Percentiles rank a stretch among this genome's conserved stretches.
These are phyloP conservation scores for Penicillium sp. DNA, from an alignment of 2,329 filamentous ascomycete species.

Conservation along the genomic window DNA sequence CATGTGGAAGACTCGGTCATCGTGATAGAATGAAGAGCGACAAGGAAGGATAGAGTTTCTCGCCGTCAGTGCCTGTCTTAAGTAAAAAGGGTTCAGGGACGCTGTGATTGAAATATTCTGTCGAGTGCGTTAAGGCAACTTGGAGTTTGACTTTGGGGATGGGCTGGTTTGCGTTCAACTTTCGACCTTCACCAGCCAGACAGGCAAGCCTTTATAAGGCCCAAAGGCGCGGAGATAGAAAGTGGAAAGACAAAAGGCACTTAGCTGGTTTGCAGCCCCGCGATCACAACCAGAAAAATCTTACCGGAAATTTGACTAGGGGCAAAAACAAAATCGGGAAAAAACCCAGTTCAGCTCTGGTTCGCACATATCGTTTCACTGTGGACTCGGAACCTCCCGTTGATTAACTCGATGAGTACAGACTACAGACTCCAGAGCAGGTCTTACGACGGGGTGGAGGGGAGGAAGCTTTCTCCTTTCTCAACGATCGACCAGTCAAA, in stretches of 20 bases:
- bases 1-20: slow-evolving; percentile 17
- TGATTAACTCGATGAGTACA: not conserved
- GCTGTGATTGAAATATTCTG: not conserved
- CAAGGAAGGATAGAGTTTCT: not conserved
- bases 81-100: not conserved
- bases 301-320: not conserved
- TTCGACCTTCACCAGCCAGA: not conserved
- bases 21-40: slow-evolving; percentile 3
- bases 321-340: not conserved
- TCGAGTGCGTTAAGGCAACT: not conserved
- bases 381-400: slow-evolving; percentile 20
- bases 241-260: not conserved
- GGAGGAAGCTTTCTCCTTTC: slow-evolving; percentile 7
- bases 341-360: slow-evolving; percentile 6
- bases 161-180: not conserved
- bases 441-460: not conserved
- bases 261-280: slow-evolving; percentile 1
- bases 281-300: slow-evolving; percentile 10
- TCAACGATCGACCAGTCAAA: slow-evolving; percentile 14
- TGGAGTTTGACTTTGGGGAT: not conserved
- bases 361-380: not conserved
- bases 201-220: slow-evolving; percentile 4
- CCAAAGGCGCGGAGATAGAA: not conserved
- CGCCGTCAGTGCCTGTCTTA: not conserved
- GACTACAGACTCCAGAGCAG: not conserved